Base-by-base conservation (phyloP, 768 basidiomycete species). In the Russula brevipes region DNA sequence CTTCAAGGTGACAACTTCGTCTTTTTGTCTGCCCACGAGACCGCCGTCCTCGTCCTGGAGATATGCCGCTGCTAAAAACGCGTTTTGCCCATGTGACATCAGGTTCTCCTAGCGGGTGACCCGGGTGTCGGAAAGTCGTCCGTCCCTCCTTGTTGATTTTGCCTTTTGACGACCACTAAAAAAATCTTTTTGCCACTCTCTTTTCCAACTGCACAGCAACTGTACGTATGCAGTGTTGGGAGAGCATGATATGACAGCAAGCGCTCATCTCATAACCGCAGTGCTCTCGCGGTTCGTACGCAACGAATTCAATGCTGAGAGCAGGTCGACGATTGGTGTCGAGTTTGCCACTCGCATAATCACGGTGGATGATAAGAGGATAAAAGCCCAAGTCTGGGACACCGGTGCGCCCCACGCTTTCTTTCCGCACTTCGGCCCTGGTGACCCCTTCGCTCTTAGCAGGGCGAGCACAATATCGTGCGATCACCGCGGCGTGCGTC, bases 341-440 rank as follows among this genome's bases (percentile, higher is more conserved):
- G 96, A 98, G 77, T 99, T 99, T 70, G 96, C 96, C 4, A 97
- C 96, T 46, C 85, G 96, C 72, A 90, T 91, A 17, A 91, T 92
- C 74, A 89, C 82, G 68, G 91, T 98, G n/a, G 96, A 98, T 73
- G 85, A 85, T 45, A 98, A 98, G 86, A 94, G 87, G 3, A 84
- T 99, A 70, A 98, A 98, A 77, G 96, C 96, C n/a, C 96, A 98
- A 77, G 89, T 99, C 71, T 99, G 96, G 96, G 96, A 99, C 76
- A 99, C 96, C 69, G 93, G 92, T 92, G 69, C 69, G 89, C 75
- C 12, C 53, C 3, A 19, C 19, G 12, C 44, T 19, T 8, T 1
- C 24, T 8, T 36, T 17, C 4, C 41, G 16, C 38, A 12, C 38
- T 7, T 36, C 19, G 9, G 4, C 39, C 54, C 49, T 59, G 41